Evolutionary conservation across 352 stramenopile species (phyloP), one percentile per base, ranked within the genome.

Genomic region (Aphanomyces invadans): DNA sequence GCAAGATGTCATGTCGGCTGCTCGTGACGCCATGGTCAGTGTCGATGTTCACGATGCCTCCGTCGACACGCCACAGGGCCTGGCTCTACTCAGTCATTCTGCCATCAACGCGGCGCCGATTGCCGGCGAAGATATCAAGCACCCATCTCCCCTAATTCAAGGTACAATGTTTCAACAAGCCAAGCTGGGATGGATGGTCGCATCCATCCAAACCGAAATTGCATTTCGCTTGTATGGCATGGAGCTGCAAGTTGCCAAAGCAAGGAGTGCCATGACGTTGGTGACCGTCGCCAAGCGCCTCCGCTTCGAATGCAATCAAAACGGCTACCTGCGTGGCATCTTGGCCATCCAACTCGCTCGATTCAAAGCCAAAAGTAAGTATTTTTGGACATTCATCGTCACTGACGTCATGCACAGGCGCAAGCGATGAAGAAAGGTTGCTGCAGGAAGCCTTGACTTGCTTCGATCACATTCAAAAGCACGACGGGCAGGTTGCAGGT

Each of bases 241-340:
- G 28, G 60, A 67, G 33, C 57, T 48, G n/a, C n/a, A 59, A 29
- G 9, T 29, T n/a, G 10, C 36, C 3, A 54, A 11, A 23, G 12
- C 29, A 55, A 19, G 12, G 15, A 1, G 10, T 21, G 33, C 4
- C 25, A 57, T 7, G 26, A n/a, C 42, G 2, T 21, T 52, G 3
- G 7, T 17, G 3, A 19, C n/a, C 5, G n/a, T 67, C 9, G 67
- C 70, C 26, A 29, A 42, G 23, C 44, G 38, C 25, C 29, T 74
- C 11, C 15, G 68, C 11, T 46, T 61, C 23, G 66, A 73, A 46
- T 71, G 59, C 49, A 52, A 60, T 17, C 67, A 68, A 48, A 71
- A 74, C 39, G 36, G 26, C 36, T 71, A 68, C 44, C 29, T 42
- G 10, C 21, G 45, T 4, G 56, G 65, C 2, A 23, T 74, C 4